Percentiles rank a stretch among this genome's conserved stretches.
Conservation (phyloP, 2,329 filamentous ascomycete species). For the Fusarium siculi region DNA sequence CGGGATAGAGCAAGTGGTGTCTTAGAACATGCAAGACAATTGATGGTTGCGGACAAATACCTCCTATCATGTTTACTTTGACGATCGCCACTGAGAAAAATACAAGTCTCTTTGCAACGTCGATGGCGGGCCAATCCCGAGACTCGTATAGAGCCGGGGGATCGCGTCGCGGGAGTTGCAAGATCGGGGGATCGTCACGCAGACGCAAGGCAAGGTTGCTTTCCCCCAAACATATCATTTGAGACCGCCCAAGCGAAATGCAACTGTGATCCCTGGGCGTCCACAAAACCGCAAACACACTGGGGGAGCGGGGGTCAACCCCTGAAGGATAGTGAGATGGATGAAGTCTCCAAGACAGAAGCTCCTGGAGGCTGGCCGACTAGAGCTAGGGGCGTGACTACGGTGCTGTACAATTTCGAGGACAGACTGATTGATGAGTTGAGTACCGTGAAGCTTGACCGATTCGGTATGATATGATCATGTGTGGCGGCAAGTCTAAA, state of each 20-base stretch:
- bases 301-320: slow-evolving; percentile 22
- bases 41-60: slow-evolving; percentile 10
- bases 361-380: slow-evolving; percentile 1
- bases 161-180: slow-evolving; percentile 34
- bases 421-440: not conserved
- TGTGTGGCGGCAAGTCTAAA: slow-evolving; percentile 21
- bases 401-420: not conserved
- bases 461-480: slow-evolving; percentile 24
- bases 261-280: slow-evolving; percentile 33
- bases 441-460: not conserved
- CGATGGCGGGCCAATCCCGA: slow-evolving; percentile 27
- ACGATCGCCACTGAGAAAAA: slow-evolving; percentile 23
- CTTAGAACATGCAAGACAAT: slow-evolving; percentile 12
- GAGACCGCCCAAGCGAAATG: slow-evolving; percentile 35
- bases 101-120: slow-evolving; percentile 18
- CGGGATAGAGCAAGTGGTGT: not conserved
- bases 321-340: not conserved
- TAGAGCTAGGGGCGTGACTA: slow-evolving; percentile 14
- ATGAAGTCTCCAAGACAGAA: slow-evolving; percentile 1
- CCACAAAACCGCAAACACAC: slow-evolving; percentile 24
- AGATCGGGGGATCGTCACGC: slow-evolving; percentile 41
- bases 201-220: slow-evolving; percentile 35
- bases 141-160: not conserved
- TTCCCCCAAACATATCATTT: slow-evolving; percentile 24
- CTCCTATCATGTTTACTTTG: slow-evolving; percentile 14